A percentile compares a stretch with the other conserved stretches of the same genome.
Evolutionary conservation across 2,329 filamentous ascomycete genomes (phyloP).

Genomic region (Claviceps purpurea): DNA sequence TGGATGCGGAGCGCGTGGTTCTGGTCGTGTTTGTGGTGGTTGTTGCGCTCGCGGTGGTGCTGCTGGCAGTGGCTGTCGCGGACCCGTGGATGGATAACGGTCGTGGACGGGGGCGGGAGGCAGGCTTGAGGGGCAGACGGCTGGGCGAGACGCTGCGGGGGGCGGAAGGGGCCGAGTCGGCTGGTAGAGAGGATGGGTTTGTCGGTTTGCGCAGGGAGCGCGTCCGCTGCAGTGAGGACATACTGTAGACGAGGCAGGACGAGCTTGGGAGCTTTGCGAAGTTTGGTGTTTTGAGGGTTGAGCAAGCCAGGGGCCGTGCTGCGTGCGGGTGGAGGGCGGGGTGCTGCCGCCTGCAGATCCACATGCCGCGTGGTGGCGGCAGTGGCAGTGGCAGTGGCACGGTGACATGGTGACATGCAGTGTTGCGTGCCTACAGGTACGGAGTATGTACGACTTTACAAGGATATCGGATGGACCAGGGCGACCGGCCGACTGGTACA

Average conservation of each 20-base stretch:
- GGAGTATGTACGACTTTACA: too few species aligned
- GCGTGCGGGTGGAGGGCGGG: too few species aligned
- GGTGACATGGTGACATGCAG: too few species aligned
- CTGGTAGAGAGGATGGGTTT: constrained; percentile 3
- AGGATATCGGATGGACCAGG: too few species aligned
- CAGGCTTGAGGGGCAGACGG: constrained; percentile 35
- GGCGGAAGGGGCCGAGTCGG: constrained; percentile 7
- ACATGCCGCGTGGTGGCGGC: too few species aligned
- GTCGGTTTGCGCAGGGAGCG: constrained; percentile 28
- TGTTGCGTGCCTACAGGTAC: too few species aligned
- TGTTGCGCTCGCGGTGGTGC: background rate
- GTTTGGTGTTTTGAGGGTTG: too few species aligned
- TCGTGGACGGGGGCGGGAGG: constrained; percentile 12
- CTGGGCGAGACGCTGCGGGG: constrained; percentile 32
- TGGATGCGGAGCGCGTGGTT: constrained; percentile 6
- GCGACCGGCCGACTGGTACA: too few species aligned
- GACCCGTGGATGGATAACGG: constrained; percentile 14
- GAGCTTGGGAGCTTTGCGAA: background rate
- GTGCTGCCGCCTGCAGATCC: too few species aligned
- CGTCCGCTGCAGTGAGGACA: constrained; percentile 7
- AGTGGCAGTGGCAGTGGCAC: too few species aligned
- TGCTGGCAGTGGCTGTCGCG: constrained; percentile 9
- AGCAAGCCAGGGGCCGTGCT: too few species aligned
- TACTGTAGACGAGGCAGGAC: background rate
- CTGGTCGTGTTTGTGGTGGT: background rate